Evolutionary conservation across 495 filamentous ascomycete species (phyloP), one percentile per base, ranked within the genome.

Genomic region (Xylaria castorea): DNA sequence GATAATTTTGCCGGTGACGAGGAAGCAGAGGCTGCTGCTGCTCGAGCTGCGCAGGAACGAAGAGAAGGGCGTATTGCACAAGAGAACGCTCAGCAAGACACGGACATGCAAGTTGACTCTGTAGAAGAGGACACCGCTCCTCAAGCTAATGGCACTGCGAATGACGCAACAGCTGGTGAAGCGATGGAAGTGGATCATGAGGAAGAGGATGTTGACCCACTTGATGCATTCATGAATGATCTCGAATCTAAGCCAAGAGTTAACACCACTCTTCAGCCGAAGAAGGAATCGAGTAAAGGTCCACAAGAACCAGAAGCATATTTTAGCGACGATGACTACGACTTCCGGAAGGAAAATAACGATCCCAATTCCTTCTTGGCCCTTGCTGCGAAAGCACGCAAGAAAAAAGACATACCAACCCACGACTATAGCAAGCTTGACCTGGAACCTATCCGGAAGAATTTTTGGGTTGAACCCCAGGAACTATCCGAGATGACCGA

Each of bases 141-240:
- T 34, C 78, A 78, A 68, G 66, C 74, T 8, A 77, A 79, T 48
- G 77, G 73, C 4, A 48, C 69, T 27, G 20, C 70, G 20, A 73
- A 78, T 57, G 64, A 66, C 2, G 73, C 61, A 38, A 57, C 70
- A 25, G 68, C 78, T 20, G 78, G 77, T 22, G 83, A 89, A 67
- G 71, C 79, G 48, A 75, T 76, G 75, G 73, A 78, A 68, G 62
- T 78, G 51, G 61, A 90, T 87, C 83, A 88, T 57, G 86, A 87
- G 22, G 90, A 90, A 51, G 94, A 95, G 38, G 94, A 97, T 27
- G 81, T 93, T 66, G 96, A 99, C 81, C 94, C 96, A 32, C 86
- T 99, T 42, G 96, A 99, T 83, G 95, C 94, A 12, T 99, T 94
- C 83, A 98, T 99, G 96, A 91, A 90, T 61, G 91, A 87, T 58